Conservation (phyloP, 352 stramenopile genomes). For the Pythium myriotylum region DNA sequence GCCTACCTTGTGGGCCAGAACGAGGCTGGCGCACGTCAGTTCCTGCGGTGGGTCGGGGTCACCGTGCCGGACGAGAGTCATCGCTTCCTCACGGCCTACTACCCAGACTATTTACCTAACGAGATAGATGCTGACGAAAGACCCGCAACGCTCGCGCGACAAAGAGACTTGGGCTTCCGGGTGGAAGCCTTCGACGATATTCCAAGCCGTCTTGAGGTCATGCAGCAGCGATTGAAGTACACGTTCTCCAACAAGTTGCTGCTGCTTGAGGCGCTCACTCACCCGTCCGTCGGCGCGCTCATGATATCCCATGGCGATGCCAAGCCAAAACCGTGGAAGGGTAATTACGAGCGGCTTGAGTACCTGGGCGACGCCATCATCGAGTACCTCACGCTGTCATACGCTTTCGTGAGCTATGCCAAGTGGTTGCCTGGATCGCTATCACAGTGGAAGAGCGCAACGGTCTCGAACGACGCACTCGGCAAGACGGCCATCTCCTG, state of each 20-base stretch:
- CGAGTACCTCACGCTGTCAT: slow-evolving; percentile 87
- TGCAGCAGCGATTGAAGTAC: slow-evolving; percentile 84
- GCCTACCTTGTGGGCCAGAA: slow-evolving; percentile 75
- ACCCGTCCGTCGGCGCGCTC: slow-evolving; percentile 71
- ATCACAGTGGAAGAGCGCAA: slow-evolving; percentile 85
- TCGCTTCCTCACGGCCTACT: slow-evolving; percentile 54
- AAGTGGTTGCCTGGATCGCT: slow-evolving; percentile 80
- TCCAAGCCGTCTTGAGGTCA: slow-evolving; percentile 44
- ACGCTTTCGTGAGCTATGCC: slow-evolving; percentile 71
- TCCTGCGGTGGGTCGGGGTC: slow-evolving; percentile 78
- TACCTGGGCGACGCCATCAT: slow-evolving; percentile 90
- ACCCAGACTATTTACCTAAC: slow-evolving; percentile 70
- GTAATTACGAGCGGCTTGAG: slow-evolving; percentile 90
- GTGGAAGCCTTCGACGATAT: slow-evolving; percentile 61
- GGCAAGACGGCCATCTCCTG: slow-evolving; percentile 80
- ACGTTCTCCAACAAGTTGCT: slow-evolving; percentile 78
- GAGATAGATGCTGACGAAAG: slow-evolving; percentile 42
- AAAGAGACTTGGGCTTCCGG: slow-evolving; percentile 53
- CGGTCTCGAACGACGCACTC: slow-evolving; percentile 83
- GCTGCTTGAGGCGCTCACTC: slow-evolving; percentile 77
- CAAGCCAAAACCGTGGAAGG: slow-evolving; percentile 57
- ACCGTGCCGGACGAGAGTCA: slow-evolving; percentile 48
- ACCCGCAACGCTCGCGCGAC: slow-evolving; percentile 11
- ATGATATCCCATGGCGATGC: slow-evolving; percentile 46
- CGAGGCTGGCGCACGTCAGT: slow-evolving; percentile 74